A percentile compares a stretch with the other conserved stretches of the same genome.
Conservation (phyloP, 345 rosid species). For the Lepidium sativum region DNA sequence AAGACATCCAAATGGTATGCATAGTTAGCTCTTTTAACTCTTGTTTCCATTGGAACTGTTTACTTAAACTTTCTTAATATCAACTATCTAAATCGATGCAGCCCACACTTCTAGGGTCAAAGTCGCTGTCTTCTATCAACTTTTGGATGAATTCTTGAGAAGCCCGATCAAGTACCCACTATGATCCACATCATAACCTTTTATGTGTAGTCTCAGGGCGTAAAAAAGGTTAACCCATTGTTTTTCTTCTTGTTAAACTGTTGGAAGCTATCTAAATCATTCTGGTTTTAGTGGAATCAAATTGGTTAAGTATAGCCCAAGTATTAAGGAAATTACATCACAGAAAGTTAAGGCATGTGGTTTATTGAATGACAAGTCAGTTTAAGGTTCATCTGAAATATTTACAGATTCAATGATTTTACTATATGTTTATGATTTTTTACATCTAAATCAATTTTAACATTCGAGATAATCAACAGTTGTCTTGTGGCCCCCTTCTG, state of each 20-base stretch:
- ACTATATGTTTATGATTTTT: background rate
- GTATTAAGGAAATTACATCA: background rate
- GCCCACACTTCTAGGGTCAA: conserved; percentile 57
- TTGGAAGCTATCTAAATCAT: background rate
- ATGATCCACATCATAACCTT: conserved; percentile 89
- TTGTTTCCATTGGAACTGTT: conserved; percentile 12
- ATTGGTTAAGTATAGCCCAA: background rate
- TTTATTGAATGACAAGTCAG: background rate
- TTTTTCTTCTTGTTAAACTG: background rate
- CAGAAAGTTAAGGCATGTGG: background rate
- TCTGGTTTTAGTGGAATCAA: background rate
- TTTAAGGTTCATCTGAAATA: conserved; percentile 5
- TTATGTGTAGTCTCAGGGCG: conserved; percentile 65
- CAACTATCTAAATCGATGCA: conserved; percentile 26
- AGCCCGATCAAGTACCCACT: conserved; percentile 78
- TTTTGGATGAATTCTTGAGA: conserved; percentile 83
- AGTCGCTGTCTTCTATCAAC: conserved; percentile 62
- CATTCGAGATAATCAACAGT: conserved; percentile 38
- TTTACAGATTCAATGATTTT: background rate
- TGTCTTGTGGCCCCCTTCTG: conserved; percentile 84
- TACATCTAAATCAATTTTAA: background rate
- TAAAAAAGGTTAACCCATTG: conserved; percentile 53
- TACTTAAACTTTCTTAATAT: background rate
- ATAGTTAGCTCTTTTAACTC: background rate
- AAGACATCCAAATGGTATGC: conserved; percentile 53